Base-by-base conservation (phyloP, 345 rosid species). In the Populus ilicifolia region DNA sequence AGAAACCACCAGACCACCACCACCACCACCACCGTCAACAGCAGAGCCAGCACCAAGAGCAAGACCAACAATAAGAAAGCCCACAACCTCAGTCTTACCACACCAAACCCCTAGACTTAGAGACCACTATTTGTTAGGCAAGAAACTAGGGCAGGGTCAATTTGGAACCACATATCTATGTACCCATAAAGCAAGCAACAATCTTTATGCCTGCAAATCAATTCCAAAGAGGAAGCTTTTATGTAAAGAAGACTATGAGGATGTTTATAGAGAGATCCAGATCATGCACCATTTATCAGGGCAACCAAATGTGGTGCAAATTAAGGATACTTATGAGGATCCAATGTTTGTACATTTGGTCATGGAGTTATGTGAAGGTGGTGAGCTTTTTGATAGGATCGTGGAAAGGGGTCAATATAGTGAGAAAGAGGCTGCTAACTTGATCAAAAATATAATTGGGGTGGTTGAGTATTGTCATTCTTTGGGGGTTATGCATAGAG, bases 251-350 rank as follows among this genome's bases (percentile, higher is more conserved):
- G 99, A 93, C 73, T 95, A 90, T 74, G 99, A 95, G 43, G 99
- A 95, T 67, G 99, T 95, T 0, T 92, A 98, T 97, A 69, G 96
- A 27, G 99, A 95, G 91, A 93, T 95, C 84, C 99, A 95, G 92
- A 95, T 95, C 89, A 95, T 95, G 99, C 99, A 95, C 75, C 99
- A 95, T 69, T 81, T 95, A 27, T 92, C 98, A 0, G 99, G 89
- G 77, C 97, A 95, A 75, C 90, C 81, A 10, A 87, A 89, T 70
- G 98, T 95, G 7, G 99, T 95, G 29, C 90, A 77, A 78, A 93
- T 95, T 83, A 89, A 89, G 78, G 98, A 91, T 23, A 93, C 99
- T 5, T 95, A 92, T 36, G 99, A 95, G 83, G 99, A 95, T 77
- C 82, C 89, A 29, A 90, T 93, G 63, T 95, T 93, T 62, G 99